Evolutionary conservation across 2,329 filamentous ascomycete species (phyloP).

Genomic region (Fusarium fracticaudum): DNA sequence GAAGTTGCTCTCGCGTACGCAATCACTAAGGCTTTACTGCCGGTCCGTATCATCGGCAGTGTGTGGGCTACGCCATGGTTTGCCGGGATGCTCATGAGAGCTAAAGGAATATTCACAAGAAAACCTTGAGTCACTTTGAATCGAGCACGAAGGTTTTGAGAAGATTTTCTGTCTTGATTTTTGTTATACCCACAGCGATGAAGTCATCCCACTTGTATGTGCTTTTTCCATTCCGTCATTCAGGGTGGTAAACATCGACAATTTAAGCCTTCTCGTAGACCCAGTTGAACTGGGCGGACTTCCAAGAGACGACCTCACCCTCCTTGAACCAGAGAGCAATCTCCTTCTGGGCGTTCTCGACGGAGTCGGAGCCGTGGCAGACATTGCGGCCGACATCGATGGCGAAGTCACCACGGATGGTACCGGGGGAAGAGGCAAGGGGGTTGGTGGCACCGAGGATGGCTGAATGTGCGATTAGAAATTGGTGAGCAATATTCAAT

Average conservation of each 20-base stretch:
- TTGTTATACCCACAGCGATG: slow-evolving; percentile 36
- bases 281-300: slow-evolving; percentile 87
- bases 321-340: slow-evolving; percentile 98
- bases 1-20: slow-evolving; percentile 90
- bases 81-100: slow-evolving; percentile 69
- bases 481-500: neutral
- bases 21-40: slow-evolving; percentile 85
- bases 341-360: slow-evolving; percentile 99
- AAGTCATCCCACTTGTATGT: slow-evolving; percentile 37
- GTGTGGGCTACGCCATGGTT: slow-evolving; percentile 95
- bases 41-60: slow-evolving; percentile 78
- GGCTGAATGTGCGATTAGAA: slow-evolving; percentile 55
- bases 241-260: slow-evolving; percentile 36
- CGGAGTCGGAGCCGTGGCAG: slow-evolving; percentile 98
- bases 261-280: slow-evolving; percentile 88
- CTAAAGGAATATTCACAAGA: slow-evolving; percentile 45
- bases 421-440: slow-evolving; percentile 90
- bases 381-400: slow-evolving; percentile 91
- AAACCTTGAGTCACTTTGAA: slow-evolving; percentile 36
- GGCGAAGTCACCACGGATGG: slow-evolving; percentile 95
- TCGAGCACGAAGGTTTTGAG: slow-evolving; percentile 16
- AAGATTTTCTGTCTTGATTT: slow-evolving; percentile 40
- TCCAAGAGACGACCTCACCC: slow-evolving; percentile 86
- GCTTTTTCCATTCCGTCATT: slow-evolving; percentile 38
- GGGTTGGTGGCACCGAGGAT: slow-evolving; percentile 99